phyloP scores from a whole-genome alignment of 805 yeast species.

The Torulaspora maleeae region DNA sequence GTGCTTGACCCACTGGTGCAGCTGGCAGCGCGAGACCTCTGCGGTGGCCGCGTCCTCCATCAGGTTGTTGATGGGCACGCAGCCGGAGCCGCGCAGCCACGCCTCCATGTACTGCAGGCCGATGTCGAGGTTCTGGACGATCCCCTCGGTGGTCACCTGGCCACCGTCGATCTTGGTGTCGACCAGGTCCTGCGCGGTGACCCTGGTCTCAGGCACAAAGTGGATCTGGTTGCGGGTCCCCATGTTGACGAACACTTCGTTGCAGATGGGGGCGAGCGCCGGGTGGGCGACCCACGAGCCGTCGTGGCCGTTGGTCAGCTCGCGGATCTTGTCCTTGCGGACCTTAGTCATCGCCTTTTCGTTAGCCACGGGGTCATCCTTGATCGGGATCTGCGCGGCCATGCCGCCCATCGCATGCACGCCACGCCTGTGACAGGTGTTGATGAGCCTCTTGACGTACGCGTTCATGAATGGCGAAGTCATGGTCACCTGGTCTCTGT shows the following conservation, averaged over 20 bases:
- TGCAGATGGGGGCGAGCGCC: conserved; percentile 68
- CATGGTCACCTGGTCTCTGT: conserved; percentile 76
- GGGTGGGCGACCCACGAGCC: conserved; percentile 92
- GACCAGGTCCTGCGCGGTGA: conserved; percentile 54
- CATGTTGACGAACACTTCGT: conserved; percentile 70
- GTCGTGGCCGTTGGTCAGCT: conserved; percentile 75
- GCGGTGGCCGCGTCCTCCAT: conserved; percentile 93
- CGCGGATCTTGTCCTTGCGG: conserved; percentile 68
- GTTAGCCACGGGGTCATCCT: conserved; percentile 60
- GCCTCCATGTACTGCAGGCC: conserved; percentile 81
- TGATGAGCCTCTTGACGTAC: conserved; percentile 67
- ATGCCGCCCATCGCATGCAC: conserved; percentile 89
- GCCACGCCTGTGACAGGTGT: conserved; percentile 70
- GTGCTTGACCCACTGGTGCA: conserved; percentile 81
- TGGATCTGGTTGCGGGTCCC: conserved; percentile 76
- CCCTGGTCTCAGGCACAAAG: conserved; percentile 42
- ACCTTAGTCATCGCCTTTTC: conserved; percentile 67
- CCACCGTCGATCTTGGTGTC: conserved; percentile 61
- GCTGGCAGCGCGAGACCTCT: conserved; percentile 77
- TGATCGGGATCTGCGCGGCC: conserved; percentile 86
- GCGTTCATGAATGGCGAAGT: conserved; percentile 75
- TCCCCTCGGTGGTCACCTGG: conserved; percentile 64
- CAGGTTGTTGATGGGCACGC: conserved; percentile 78
- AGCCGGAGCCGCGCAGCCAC: conserved; percentile 79
- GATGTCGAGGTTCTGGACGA: conserved; percentile 65